Base-by-base conservation (phyloP, 805 yeast species). In the Hanseniaspora singularis region DNA sequence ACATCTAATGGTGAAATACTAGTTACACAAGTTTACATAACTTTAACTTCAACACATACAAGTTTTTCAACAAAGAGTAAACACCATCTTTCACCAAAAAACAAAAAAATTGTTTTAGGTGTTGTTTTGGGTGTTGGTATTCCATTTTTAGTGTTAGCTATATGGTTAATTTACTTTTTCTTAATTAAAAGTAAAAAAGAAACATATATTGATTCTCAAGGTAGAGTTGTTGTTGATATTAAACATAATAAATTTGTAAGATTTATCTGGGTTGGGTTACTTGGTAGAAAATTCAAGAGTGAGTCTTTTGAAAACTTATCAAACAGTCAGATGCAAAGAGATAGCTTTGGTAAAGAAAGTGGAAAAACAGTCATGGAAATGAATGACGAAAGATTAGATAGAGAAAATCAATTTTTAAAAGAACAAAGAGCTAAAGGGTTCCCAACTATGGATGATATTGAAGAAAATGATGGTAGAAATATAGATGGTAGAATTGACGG, bases 41-140 rank as follows among this genome's bases (percentile, higher is more conserved):
- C 67, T 0, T 49, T 62, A 3, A 61, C 70, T 0, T 46, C 55
- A 7, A 53, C 57, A 8, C 53, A 64, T 4, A 41, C 62, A 7
- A 51, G 53, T 2, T 51, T 57, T 14, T 57, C 64, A 0, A 33
- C 58, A 2, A 56, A 56, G n/a, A 51, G 58, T 15, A 16, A 40
- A 31, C 38, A 57, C 36, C 34, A 51, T 0, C 61, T 77, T 7
- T 68, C 79, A 1, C 55, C 65, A 14, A 69, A 71, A 42, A 62
- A 72, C 50, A 68, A 73, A 46, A 71, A 71, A 48, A 70, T 79
- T 30, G 74, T 80, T 20, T 70, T 79, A 44, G 87, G 87, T 33
- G 77, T 79, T 50, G 79, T 76, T 24, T 79, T 80, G 5, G 87
- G 87, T 47, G 71, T 81, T 12, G 84, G 84, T 44, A 76, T 78